Evolutionary conservation across 2,329 filamentous ascomycete species (phyloP), one percentile per base, ranked within the genome.

Genomic region (Phialophora chinensis): DNA sequence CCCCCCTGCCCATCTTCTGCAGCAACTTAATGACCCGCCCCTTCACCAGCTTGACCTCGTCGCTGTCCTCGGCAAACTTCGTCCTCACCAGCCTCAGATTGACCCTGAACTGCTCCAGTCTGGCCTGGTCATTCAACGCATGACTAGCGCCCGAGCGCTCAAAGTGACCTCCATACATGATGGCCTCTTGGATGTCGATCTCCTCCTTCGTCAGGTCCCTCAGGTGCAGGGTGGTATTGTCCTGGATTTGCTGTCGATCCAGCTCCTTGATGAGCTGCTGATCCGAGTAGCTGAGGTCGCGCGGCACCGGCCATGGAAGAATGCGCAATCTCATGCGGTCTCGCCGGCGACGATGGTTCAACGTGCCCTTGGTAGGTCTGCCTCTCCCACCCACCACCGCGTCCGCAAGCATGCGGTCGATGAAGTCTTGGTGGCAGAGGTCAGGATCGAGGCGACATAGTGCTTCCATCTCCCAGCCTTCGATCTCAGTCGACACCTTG

Each of bases 391-490:
- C 35, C 10, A 44, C 14, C 17, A 14, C 57, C 12, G 52, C 29
- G 38, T 62, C 47, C 2, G 31, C 31, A 14, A 65, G 33, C 63
- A 68, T 68, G 12, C 66, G 66, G 47, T 66, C 63, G 31, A 66
- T 42, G 42, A 68, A 68, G 31, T 68, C 66, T 53, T 68, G 63
- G 42, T 57, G 52, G 50, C 66, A 66, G n/a, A 68, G 49, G 38
- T 63, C 60, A n/a, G 66, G 54, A 23, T 68, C 63, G 29, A 62
- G 29, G 17, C 66, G 66, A 50, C 59, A 68, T 5, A 66, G 12
- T 7, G 63, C 66, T 47, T 68, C 66, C 63, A 68, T 68, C 42
- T 66, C 63, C 63, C 66, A 68, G 6, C 63, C 66, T 50, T 68
- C 66, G 29, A 68, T 66, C 52, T 68, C 63, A 6, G 63, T 66